Percentiles rank a stretch among this genome's conserved stretches.
Evolutionary conservation across 2,329 filamentous ascomycete genomes (phyloP).

Genomic region (Aspergillus sp.): DNA sequence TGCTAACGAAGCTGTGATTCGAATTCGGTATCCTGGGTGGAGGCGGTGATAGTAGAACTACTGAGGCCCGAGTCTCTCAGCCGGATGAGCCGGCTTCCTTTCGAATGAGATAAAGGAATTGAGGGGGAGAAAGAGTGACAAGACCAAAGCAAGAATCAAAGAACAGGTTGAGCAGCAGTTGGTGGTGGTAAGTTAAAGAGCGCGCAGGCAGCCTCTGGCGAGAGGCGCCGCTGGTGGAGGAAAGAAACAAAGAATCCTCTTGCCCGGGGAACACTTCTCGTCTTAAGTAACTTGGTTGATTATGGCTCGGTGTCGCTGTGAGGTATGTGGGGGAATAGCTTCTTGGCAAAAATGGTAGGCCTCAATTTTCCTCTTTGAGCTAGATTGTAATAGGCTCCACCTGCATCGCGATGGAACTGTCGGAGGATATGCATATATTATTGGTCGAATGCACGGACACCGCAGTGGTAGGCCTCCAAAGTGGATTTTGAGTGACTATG

Average conservation of each 20-base stretch:
- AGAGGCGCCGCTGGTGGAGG: slow-evolving; percentile 2
- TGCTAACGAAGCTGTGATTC: neutral
- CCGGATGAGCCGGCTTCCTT: neutral
- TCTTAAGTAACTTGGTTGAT: neutral
- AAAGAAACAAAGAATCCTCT: neutral
- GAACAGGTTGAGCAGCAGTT: neutral
- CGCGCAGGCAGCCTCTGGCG: slow-evolving; percentile 1
- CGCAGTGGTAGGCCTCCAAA: neutral
- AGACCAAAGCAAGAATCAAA: neutral
- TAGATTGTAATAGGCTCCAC: neutral
- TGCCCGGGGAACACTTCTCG: neutral
- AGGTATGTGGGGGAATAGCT: too few relatives aligned
- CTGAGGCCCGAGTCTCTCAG: neutral
- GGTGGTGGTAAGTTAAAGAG: slow-evolving; percentile 2
- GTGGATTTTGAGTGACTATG: neutral
- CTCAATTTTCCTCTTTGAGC: neutral
- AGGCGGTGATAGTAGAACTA: neutral
- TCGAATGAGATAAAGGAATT: too few relatives aligned
- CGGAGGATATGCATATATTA: neutral
- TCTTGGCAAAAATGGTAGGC: slow-evolving; percentile 4
- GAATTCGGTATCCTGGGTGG: neutral
- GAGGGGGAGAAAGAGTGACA: neutral
- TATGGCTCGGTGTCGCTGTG: too few relatives aligned
- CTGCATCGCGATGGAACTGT: neutral
- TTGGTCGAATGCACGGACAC: neutral